Percentiles rank a stretch among this genome's conserved stretches.
These are phyloP conservation scores for Neopestalotiopsis sp. DNA, from an alignment of 2,329 filamentous ascomycete genomes.

Conservation along the genomic window DNA sequence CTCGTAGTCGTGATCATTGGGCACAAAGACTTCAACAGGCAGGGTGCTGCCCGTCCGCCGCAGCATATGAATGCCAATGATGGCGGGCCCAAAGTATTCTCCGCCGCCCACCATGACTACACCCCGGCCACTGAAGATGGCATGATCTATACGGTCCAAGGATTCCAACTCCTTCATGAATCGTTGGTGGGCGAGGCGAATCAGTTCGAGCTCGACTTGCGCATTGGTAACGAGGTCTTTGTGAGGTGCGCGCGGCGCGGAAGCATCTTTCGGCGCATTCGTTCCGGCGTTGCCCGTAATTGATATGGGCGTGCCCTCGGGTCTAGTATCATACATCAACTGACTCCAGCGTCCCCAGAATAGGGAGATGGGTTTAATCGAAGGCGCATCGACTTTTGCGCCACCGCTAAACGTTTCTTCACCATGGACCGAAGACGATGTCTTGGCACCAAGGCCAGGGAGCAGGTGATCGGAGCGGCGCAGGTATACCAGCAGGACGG, in stretches of 20 bases:
- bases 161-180: conserved; percentile 8
- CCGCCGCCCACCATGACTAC: conserved; percentile 24
- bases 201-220: conserved; percentile 1
- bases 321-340: conserved; percentile 13
- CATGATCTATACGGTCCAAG: neutral
- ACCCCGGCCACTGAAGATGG: conserved; percentile 17
- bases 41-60: conserved; percentile 41
- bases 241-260: conserved; percentile 5
- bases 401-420: neutral
- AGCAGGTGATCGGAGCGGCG: neutral
- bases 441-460: neutral
- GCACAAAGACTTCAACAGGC: conserved; percentile 47
- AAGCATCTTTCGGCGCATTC: neutral
- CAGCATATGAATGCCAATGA: conserved; percentile 46
- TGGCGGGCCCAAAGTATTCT: conserved; percentile 39
- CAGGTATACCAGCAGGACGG: conserved; percentile 5
- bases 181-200: neutral
- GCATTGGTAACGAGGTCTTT: conserved; percentile 12
- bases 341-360: conserved; percentile 19
- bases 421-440: neutral
- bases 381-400: neutral
- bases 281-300: conserved; percentile 2
- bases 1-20: conserved; percentile 40
- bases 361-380: conserved; percentile 1
- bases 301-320: neutral